phyloP scores from a whole-genome alignment of 768 basidiomycete genomes.

The Nidularia sp. region DNA sequence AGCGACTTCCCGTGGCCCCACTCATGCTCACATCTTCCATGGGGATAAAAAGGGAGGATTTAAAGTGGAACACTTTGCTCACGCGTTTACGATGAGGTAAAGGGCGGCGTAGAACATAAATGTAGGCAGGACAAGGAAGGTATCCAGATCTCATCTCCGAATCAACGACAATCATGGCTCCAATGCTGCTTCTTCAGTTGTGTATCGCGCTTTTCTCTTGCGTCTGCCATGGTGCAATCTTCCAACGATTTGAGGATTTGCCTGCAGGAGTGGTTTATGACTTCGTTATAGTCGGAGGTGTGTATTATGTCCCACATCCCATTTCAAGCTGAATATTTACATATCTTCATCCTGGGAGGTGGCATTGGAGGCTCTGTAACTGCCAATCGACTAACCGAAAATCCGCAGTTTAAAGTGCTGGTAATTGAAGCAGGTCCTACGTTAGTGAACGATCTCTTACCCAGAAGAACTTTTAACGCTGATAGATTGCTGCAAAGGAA shows the following conservation, averaged over 20 bases:
- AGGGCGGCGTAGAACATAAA: not conserved
- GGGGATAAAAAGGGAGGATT: not conserved
- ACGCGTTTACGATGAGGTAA: not conserved
- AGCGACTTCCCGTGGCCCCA: not conserved
- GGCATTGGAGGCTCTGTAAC: conserved; percentile 16
- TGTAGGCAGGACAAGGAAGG: not conserved
- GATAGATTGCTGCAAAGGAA: conserved; percentile 9
- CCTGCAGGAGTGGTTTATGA: conserved; percentile 7
- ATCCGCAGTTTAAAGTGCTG: conserved; percentile 8
- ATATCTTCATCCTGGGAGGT: conserved; percentile 1
- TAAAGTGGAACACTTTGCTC: not conserved
- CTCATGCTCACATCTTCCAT: not conserved
- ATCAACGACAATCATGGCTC: not conserved
- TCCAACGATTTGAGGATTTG: conserved; percentile 7
- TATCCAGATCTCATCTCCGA: not conserved
- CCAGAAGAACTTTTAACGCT: not conserved
- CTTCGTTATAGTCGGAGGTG: conserved; percentile 20
- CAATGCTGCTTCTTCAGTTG: not conserved
- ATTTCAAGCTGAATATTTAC: not conserved
- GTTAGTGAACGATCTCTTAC: conserved; percentile 2
- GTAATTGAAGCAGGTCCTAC: conserved; percentile 13
- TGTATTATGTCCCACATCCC: not conserved
- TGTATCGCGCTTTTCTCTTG: conserved; percentile 3
- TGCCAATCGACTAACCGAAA: conserved; percentile 12
- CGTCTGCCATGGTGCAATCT: conserved; percentile 2